Evolutionary conservation across 345 rosid genomes (phyloP).

Genomic region (Capsella bursapastoris): DNA sequence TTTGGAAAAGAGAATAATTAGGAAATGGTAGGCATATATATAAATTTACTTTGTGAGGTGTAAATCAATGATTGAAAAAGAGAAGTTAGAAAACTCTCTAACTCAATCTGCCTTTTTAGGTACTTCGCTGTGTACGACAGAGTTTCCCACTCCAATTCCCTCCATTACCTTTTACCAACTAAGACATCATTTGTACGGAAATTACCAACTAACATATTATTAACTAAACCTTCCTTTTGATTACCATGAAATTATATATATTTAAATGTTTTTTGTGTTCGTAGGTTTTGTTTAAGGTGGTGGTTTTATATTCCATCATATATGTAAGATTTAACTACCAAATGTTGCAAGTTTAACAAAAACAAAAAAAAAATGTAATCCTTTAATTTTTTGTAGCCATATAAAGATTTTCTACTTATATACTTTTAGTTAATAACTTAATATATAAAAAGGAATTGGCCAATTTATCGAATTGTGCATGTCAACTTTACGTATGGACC

Average conservation of each 20-base stretch:
- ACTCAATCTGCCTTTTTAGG: slow-evolving; percentile 32
- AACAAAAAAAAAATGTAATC: too few relatives aligned
- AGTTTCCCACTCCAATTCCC: slow-evolving; percentile 33
- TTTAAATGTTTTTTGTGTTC: neutral
- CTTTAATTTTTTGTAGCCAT: neutral
- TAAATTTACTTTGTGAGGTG: slow-evolving; percentile 36
- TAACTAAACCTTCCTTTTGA: slow-evolving; percentile 11
- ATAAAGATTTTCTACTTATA: neutral
- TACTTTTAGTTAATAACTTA: too few relatives aligned
- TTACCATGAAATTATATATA: neutral
- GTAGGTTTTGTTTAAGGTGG: neutral
- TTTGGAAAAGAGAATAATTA: neutral
- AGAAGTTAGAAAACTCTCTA: slow-evolving; percentile 19
- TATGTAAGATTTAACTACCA: neutral
- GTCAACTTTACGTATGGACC: neutral
- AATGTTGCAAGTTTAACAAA: neutral
- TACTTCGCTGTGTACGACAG: slow-evolving; percentile 44
- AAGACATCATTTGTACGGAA: too few relatives aligned
- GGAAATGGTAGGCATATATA: neutral
- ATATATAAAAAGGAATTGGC: neutral
- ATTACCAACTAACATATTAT: too few relatives aligned
- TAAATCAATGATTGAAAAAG: slow-evolving; percentile 40
- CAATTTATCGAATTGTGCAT: neutral
- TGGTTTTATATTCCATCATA: neutral
- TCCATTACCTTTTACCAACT: neutral